Evolutionary conservation across 2,329 filamentous ascomycete genomes (phyloP).

Genomic region (Calonectria montana): DNA sequence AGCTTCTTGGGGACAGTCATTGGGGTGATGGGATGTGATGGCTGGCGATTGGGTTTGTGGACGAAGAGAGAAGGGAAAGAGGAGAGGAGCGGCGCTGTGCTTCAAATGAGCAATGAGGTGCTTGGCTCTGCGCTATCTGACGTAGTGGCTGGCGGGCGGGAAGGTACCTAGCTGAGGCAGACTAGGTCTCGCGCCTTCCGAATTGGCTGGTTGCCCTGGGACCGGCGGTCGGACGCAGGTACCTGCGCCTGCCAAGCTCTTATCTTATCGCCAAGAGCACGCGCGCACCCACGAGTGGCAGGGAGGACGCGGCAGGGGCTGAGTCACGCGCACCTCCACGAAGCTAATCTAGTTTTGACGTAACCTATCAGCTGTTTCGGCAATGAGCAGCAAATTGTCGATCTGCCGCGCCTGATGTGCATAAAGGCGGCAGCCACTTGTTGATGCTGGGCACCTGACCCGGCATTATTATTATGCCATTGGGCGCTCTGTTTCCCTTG

Average conservation of each 20-base stretch:
- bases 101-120: constrained; percentile 18
- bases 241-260: constrained; percentile 12
- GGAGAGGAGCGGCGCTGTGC: constrained; percentile 7
- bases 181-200: not conserved
- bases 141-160: constrained; percentile 6
- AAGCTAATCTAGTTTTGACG: not conserved
- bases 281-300: not conserved
- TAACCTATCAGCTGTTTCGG: constrained; percentile 28
- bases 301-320: not conserved
- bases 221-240: constrained; percentile 14
- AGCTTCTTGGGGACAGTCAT: constrained; percentile 41
- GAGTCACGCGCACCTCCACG: constrained; percentile 19
- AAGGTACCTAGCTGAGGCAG: not conserved
- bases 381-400: not conserved
- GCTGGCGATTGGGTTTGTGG: not conserved
- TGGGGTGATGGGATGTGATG: not conserved
- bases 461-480: not conserved
- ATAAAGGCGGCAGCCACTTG: not conserved
- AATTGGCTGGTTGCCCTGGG: constrained; percentile 9
- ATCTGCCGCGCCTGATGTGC: constrained; percentile 8
- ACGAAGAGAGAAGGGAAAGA: constrained; percentile 8
- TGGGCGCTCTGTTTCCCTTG: no score
- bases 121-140: constrained; percentile 6
- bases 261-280: constrained; percentile 10
- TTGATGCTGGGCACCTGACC: not conserved